A percentile compares a stretch with the other conserved stretches of the same genome.
Evolutionary conservation across 768 basidiomycete species (phyloP).

Genomic region (Naganishia randhawae): DNA sequence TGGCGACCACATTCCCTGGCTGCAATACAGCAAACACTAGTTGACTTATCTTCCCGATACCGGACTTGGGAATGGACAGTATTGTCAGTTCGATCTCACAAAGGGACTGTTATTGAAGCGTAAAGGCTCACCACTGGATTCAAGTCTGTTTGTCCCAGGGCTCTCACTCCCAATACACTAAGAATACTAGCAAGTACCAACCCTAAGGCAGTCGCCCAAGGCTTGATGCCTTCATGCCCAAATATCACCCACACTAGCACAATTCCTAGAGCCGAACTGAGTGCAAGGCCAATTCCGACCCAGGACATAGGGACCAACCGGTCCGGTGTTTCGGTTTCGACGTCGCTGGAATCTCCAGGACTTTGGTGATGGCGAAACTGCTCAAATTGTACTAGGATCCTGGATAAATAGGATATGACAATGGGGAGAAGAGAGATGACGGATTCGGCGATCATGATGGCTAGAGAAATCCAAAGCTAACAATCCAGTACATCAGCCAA

Average conservation of each 20-base stretch:
- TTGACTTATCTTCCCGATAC: conserved; percentile 90
- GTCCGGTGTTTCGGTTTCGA: conserved; percentile 66
- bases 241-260: conserved; percentile 82
- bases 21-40: conserved; percentile 90
- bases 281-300: conserved; percentile 67
- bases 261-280: conserved; percentile 67
- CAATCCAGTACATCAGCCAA: not conserved
- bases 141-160: conserved; percentile 91
- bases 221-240: conserved; percentile 83
- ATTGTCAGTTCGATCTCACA: conserved; percentile 30
- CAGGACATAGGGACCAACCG: conserved; percentile 74
- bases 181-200: conserved; percentile 76
- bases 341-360: conserved; percentile 56
- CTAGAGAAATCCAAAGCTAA: conserved; percentile 85
- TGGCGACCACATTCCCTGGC: conserved; percentile 93
- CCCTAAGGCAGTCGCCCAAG: conserved; percentile 88
- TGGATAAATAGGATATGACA: conserved; percentile 53
- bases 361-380: conserved; percentile 27
- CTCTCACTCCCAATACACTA: conserved; percentile 86
- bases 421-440: conserved; percentile 80
- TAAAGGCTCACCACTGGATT: conserved; percentile 46
- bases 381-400: conserved; percentile 32
- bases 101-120: not conserved
- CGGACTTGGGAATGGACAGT: conserved; percentile 51
- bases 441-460: conserved; percentile 91